Evolutionary conservation across 2,329 filamentous ascomycete species (phyloP).

Genomic region (Trichoderma gracile): DNA sequence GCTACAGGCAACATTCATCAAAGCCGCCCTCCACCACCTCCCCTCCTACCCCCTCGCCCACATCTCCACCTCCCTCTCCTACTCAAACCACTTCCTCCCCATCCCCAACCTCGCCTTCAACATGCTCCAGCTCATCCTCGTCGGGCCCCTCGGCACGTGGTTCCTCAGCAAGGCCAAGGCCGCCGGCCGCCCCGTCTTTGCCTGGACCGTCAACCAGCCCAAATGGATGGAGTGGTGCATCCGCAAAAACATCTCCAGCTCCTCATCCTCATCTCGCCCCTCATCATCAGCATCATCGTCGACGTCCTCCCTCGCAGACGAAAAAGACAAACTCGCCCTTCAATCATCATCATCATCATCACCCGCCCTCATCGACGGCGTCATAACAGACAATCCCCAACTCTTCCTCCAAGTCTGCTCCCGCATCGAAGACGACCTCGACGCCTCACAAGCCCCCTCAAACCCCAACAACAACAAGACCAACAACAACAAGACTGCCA

Average conservation of each 20-base stretch:
- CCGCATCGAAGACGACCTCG: slow-evolving; percentile 40
- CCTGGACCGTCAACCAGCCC: slow-evolving; percentile 85
- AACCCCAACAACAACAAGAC: too few species aligned
- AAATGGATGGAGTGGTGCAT: slow-evolving; percentile 82
- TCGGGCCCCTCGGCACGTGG: slow-evolving; percentile 63
- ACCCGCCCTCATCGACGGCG: slow-evolving; percentile 62
- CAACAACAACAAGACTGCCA: not conserved
- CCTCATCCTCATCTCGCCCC: not conserved
- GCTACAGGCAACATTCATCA: slow-evolving; percentile 63
- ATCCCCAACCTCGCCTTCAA: slow-evolving; percentile 74
- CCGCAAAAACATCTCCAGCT: slow-evolving; percentile 33
- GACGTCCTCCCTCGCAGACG: not conserved
- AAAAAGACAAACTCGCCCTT: not conserved
- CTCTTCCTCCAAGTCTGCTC: slow-evolving; percentile 63
- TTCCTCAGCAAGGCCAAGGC: slow-evolving; percentile 64
- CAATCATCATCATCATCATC: not conserved
- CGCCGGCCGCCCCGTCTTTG: slow-evolving; percentile 60
- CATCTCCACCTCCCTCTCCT: slow-evolving; percentile 66
- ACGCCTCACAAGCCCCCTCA: slow-evolving; percentile 27
- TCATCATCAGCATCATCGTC: not conserved
- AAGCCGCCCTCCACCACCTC: slow-evolving; percentile 61
- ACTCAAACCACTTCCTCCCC: slow-evolving; percentile 69
- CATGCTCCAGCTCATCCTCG: slow-evolving; percentile 67
- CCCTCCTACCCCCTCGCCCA: slow-evolving; percentile 65
- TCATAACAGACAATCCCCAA: slow-evolving; percentile 82